phyloP scores from a whole-genome alignment of 345 rosid genomes.

The Orychophragmus violaceus region DNA sequence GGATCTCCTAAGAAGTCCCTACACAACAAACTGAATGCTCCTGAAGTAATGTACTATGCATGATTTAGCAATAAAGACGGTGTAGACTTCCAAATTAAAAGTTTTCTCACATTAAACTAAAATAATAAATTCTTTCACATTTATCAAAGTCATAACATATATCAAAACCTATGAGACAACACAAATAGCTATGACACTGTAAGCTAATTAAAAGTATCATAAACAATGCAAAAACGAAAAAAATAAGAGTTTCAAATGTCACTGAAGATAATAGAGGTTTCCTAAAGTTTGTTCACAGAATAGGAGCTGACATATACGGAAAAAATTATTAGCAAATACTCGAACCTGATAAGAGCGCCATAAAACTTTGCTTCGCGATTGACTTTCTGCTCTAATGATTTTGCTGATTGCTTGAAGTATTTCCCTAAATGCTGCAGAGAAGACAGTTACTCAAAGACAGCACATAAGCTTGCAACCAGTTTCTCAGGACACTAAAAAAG shows the following conservation, averaged over 20 bases:
- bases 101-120: neutral
- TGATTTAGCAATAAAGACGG: neutral
- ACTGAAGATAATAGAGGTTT: neutral
- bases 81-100: neutral
- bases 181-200: neutral
- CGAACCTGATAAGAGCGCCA: conserved; percentile 89
- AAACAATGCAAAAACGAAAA: neutral
- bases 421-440: conserved; percentile 69
- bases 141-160: neutral
- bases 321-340: neutral
- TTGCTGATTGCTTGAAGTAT: conserved; percentile 89
- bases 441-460: neutral
- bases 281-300: conserved; percentile 1
- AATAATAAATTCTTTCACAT: neutral
- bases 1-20: neutral
- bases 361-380: conserved; percentile 89
- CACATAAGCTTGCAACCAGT: conserved; percentile 3
- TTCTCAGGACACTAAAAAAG: neutral
- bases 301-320: neutral
- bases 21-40: neutral
- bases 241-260: neutral
- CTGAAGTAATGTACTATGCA: neutral
- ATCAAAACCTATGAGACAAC: neutral
- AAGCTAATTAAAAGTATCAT: conserved; percentile 1
- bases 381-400: conserved; percentile 76